Conservation (phyloP, 1,284 basidiomycete genomes). For the Inonotus hispidus region DNA sequence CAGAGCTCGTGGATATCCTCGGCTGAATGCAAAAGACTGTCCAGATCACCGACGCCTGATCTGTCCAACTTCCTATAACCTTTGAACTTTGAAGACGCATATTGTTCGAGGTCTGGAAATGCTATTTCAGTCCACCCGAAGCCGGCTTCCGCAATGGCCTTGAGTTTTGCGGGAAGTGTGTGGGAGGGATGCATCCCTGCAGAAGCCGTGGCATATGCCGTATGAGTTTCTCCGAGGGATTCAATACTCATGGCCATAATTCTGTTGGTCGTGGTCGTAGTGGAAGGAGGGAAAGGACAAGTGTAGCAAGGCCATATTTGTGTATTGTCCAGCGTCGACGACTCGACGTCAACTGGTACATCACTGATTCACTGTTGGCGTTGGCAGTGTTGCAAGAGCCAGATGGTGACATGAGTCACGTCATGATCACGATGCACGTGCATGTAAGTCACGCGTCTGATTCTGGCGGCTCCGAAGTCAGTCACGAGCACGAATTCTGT, state of each 20-base stretch:
- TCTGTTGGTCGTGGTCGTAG: too few relatives aligned
- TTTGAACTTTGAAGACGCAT: constrained; percentile 22
- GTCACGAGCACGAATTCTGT: too few relatives aligned
- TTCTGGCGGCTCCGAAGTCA: neutral
- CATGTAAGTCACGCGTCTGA: neutral
- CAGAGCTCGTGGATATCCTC: constrained; percentile 23
- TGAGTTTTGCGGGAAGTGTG: constrained; percentile 28
- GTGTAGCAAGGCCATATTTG: neutral
- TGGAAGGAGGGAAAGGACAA: neutral
- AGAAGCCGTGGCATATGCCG: constrained; percentile 29
- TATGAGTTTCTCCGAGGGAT: constrained; percentile 1
- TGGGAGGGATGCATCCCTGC: constrained; percentile 31
- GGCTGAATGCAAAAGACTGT: constrained; percentile 24
- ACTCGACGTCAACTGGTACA: neutral
- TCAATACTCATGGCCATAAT: neutral
- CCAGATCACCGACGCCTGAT: constrained; percentile 26
- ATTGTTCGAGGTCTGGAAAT: constrained; percentile 29
- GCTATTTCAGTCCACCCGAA: constrained; percentile 28
- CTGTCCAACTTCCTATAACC: constrained; percentile 26
- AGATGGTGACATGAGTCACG: neutral
- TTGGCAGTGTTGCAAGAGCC: neutral
- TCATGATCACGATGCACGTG: neutral
- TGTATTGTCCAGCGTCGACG: neutral
- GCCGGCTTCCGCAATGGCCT: constrained; percentile 28
- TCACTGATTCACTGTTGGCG: neutral